Evolutionary conservation across 495 filamentous ascomycete species (phyloP).

Genomic region (Clavariopsis aquatica): DNA sequence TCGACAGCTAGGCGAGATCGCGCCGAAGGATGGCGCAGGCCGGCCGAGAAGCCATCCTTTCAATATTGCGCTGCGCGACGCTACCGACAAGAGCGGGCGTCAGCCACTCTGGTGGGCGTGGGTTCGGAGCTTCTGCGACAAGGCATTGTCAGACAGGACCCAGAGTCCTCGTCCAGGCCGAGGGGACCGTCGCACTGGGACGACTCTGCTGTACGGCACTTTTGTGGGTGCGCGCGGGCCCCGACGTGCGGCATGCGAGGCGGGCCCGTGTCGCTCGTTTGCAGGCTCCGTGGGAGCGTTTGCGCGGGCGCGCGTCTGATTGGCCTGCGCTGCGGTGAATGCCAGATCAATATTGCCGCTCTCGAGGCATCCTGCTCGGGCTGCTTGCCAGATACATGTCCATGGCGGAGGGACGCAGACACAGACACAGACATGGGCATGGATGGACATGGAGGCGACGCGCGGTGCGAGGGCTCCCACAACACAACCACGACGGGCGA

Average conservation of each 20-base stretch:
- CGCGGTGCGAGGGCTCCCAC: no score
- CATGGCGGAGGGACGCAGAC: no score
- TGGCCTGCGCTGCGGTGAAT: background rate
- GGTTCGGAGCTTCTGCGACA: background rate
- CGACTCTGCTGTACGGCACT: background rate
- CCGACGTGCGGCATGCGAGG: background rate
- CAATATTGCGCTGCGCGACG: background rate
- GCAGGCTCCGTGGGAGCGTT: background rate
- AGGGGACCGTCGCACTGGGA: conserved; percentile 1
- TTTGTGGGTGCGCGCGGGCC: background rate
- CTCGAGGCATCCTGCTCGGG: no score
- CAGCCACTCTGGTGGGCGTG: background rate
- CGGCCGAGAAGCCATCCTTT: background rate
- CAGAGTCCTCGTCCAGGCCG: background rate
- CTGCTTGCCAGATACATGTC: no score
- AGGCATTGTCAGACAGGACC: background rate
- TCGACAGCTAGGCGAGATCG: conserved; percentile 29
- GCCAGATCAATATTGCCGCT: background rate
- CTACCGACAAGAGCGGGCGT: background rate
- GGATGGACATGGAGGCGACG: no score
- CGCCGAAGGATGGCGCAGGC: conserved; percentile 5
- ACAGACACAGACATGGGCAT: no score
- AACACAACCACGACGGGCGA: no score
- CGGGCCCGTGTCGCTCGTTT: background rate
- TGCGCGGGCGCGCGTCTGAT: conserved; percentile 5